Base-by-base conservation (phyloP, 106 monocot species). In the Dioscorea alata region DNA sequence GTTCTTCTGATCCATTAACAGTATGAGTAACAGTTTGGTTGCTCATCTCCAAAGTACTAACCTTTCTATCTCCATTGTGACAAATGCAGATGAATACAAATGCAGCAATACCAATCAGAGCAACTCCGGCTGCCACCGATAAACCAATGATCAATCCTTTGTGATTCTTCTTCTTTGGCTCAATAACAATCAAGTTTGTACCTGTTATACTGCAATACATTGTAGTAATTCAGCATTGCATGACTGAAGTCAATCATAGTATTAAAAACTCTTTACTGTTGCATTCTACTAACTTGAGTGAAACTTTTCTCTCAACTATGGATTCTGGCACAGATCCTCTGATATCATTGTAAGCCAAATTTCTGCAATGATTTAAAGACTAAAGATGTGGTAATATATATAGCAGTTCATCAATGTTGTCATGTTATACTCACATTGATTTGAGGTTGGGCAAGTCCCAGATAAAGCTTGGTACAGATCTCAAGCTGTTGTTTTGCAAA, bases 151-250 rank as follows among this genome's bases (percentile, higher is more conserved):
- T 31, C 12, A 61, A 23, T 31, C 61, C 61, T 6, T 6, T 61
- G 28, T 61, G 25, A 3, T 17, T 61, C 25, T 61, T 61, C 25
- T 61, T 61, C 61, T 61, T 61, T 13, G 12, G 61, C 5, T 31
- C 31, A 31, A 31, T 14, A 31, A 61, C 13, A 31, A 32, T 32
- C 61, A 61, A 31, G 10, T 31, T 13, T 15, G 61, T 61, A 13
- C 61, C 61, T 4, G 23, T 61, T 13, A 61, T 61, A 61, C 61
- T 61, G 32, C 61, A 61, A 28, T 23, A 24, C n/a, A 59, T 59
- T 59, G 4, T 10, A 42, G 42, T 5, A 8, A 42, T 23, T 59
- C 21, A 59, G 4, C 23, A 2, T 22, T 21, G 59, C 0, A 59
- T 59, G 4, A 28, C 3, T 56, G 13, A 15, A 56, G 0, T 13